Conservation (phyloP, 768 basidiomycete genomes). For the Leccinellum luteum region DNA sequence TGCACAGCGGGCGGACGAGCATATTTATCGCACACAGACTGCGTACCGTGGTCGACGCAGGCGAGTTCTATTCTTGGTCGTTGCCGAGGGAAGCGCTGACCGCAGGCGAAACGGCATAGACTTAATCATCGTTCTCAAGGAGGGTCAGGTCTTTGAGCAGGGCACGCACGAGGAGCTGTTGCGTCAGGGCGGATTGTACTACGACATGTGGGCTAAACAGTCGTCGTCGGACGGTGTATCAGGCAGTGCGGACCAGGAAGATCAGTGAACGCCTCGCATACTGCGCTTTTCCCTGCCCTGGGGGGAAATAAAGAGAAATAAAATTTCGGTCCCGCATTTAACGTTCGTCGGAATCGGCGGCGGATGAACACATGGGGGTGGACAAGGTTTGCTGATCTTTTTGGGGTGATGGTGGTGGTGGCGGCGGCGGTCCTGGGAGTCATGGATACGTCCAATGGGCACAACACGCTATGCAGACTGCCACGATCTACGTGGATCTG, state of each 20-base stretch:
- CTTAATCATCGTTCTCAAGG: conserved; percentile 88
- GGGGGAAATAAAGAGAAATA: background rate
- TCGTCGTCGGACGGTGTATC: conserved; percentile 38
- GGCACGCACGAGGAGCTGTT: conserved; percentile 91
- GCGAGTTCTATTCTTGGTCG: conserved; percentile 37
- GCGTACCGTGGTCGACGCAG: conserved; percentile 88
- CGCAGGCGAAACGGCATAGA: conserved; percentile 43
- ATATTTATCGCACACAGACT: conserved; percentile 96
- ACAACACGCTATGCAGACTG: background rate
- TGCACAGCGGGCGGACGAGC: conserved; percentile 81
- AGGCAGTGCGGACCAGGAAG: conserved; percentile 13
- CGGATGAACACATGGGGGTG: background rate
- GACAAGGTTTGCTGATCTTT: background rate
- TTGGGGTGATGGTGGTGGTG: background rate
- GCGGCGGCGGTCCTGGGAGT: background rate
- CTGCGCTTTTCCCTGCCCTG: background rate
- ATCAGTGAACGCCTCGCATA: background rate
- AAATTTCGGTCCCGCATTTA: background rate
- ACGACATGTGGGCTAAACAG: conserved; percentile 82
- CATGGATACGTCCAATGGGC: background rate
- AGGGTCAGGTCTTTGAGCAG: conserved; percentile 89
- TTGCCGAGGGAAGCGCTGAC: background rate
- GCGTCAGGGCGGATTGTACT: conserved; percentile 64
- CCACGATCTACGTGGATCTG: background rate
- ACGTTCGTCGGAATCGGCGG: background rate